A percentile compares a stretch with the other conserved stretches of the same genome.
These are phyloP conservation scores for Linnemannia exigua DNA, from an alignment of 192 early-diverging fungal species.

Conservation along the genomic window DNA sequence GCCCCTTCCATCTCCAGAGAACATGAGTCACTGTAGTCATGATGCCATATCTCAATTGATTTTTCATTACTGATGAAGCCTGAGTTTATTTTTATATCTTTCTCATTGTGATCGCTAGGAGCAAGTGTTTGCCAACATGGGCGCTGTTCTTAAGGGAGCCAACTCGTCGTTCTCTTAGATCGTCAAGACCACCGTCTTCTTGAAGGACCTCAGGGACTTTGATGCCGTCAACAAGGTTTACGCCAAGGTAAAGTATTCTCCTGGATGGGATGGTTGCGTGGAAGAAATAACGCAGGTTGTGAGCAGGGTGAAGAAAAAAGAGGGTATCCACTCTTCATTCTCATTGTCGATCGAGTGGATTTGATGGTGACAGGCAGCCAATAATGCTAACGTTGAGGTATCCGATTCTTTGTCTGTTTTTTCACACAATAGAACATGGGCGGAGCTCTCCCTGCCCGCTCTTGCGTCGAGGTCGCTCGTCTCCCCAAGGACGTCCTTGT, in stretches of 20 bases:
- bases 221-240: slow-evolving; percentile 93
- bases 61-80: slow-evolving; percentile 3
- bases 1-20: slow-evolving; percentile 74
- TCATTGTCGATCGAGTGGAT: background rate
- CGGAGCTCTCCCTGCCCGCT: slow-evolving; percentile 74
- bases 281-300: no score
- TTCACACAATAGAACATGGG: slow-evolving; percentile 67
- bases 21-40: slow-evolving; percentile 10
- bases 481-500: slow-evolving; percentile 91
- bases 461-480: slow-evolving; percentile 89
- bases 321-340: background rate
- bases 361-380: no score
- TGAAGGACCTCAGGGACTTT: slow-evolving; percentile 95
- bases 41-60: slow-evolving; percentile 2
- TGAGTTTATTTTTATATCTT: background rate
- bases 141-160: slow-evolving; percentile 84
- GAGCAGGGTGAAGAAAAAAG: background rate
- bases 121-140: slow-evolving; percentile 87
- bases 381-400: background rate
- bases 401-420: no score
- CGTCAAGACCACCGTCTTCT: slow-evolving; percentile 96
- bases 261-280: no score
- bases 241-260: slow-evolving; percentile 62
- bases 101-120: slow-evolving; percentile 19
- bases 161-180: slow-evolving; percentile 85